Base-by-base conservation (phyloP, 352 stramenopile genomes). In the Globisporangium splendens region DNA sequence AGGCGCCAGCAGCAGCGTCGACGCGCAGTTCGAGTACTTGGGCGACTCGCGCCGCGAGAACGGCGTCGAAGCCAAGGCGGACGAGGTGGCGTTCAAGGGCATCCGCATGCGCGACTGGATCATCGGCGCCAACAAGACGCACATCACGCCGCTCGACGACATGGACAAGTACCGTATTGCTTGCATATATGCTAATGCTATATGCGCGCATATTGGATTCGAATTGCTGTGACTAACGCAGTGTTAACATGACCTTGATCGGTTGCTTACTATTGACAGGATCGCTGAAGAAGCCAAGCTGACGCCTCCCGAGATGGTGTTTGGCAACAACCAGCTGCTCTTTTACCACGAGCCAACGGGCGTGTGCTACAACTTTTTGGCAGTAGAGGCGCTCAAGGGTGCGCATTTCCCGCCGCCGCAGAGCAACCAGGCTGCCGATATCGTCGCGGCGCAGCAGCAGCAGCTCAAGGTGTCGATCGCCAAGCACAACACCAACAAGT, bases 241-340 rank as follows among this genome's bases (percentile, higher is more conserved):
- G 24, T 31, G 24, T 2, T 31, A 31, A 31, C 24, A 48, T 56
- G 35, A 12, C 18, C 33, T n/a, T n/a, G n/a, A n/a, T n/a, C n/a
- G n/a, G n/a, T n/a, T 20, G 18, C 24, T 48, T 14, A 50, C 52
- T 46, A 46, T 21, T 13, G 1, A 18, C 33, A 90, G 80, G 44
- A 75, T 91, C 44, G 77, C 72, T 1, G 68, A 88, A 52, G 75
- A 68, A 35, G 68, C 75, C 56, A 84, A 88, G 50, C 56, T 93
- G 66, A 93, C 83, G 56, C 81, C 83, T 21, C 84, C 84, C 14
- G 84, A 93, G 76, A 93, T 93, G 84, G 84, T 93, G 22, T 93
- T 92, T 60, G 84, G 84, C 51, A 79, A 88, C 57, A 93, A 93
- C 62, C 84, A 93, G 58, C 52, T 93, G 56, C 54, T 92, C 13